phyloP scores from a whole-genome alignment of 345 rosid genomes.

The Lumnitzera littorea region DNA sequence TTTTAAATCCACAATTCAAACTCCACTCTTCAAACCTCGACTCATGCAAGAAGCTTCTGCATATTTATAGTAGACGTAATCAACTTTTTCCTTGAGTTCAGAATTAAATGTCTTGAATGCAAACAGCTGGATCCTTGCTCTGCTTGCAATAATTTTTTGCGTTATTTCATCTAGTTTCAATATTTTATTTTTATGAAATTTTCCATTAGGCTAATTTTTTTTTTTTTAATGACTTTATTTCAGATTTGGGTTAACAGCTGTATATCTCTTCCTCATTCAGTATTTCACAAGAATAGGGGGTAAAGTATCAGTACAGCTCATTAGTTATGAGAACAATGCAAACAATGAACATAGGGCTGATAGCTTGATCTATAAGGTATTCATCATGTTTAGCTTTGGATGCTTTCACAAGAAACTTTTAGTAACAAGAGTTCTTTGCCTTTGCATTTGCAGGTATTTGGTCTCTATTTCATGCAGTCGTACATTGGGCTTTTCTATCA shows the following conservation, averaged over 20 bases:
- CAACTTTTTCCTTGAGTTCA: too few relatives aligned
- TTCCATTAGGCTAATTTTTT: too few relatives aligned
- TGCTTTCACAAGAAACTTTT: background rate
- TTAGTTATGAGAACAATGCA: slow-evolving; percentile 64
- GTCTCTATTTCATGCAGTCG: slow-evolving; percentile 93
- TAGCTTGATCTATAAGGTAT: slow-evolving; percentile 89
- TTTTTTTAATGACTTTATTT: slow-evolving; percentile 14
- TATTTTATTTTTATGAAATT: too few relatives aligned
- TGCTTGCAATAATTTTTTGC: too few relatives aligned
- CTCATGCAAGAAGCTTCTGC: too few relatives aligned
- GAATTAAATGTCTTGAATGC: too few relatives aligned
- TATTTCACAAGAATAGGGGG: slow-evolving; percentile 76
- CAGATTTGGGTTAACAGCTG: slow-evolving; percentile 77
- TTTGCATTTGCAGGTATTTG: slow-evolving; percentile 66
- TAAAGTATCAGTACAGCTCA: slow-evolving; percentile 70
- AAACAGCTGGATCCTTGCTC: too few relatives aligned
- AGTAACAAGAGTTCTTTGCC: background rate
- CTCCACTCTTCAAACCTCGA: too few relatives aligned
- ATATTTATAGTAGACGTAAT: too few relatives aligned
- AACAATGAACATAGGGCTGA: slow-evolving; percentile 67
- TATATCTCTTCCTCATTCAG: slow-evolving; percentile 77
- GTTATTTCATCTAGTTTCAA: too few relatives aligned
- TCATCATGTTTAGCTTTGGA: background rate
- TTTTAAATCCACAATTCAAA: too few relatives aligned
- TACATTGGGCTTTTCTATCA: slow-evolving; percentile 94